Evolutionary conservation across 768 basidiomycete species (phyloP), one percentile per base, ranked within the genome.

Genomic region (Leccinum variicolor): DNA sequence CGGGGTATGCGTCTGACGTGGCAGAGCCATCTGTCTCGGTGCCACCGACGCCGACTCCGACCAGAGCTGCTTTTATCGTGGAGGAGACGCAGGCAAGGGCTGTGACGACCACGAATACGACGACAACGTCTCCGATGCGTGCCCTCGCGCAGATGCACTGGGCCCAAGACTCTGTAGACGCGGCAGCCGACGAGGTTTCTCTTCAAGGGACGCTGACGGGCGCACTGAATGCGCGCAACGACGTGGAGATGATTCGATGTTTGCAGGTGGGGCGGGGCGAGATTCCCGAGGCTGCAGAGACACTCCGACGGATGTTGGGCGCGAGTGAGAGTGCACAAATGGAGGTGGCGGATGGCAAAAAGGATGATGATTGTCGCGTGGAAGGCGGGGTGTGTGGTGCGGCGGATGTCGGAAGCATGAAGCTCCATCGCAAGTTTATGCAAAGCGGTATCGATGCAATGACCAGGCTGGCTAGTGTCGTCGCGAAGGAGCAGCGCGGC

Each of bases 401-500:
- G 8, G 36, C 51, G 14, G n/a, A 45, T 10, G 39, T 41, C 50
- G 21, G 26, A 6, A 39, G 53, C 15, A 50, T 54, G 3, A 64
- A 66, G 17, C 54, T 68, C 21, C 84, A 89, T 61, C 77, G 78
- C 34, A 84, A 87, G 69, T 89, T 90, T 67, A 79, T 89, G 54
- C 87, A 90, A 67, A 81, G 77, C 33, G 84, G 87, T 6, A 85
- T 90, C 53, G 89, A 90, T 53, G 85, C 87, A 5, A 75, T 91
- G 62, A 74, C 84, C 54, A 75, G 87, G 61, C 72, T 91, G 76
- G 86, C 84, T 61, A 69, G 67, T 28, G 56, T 46, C 17, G 59
- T 17, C 59, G 58, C 39, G 48, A 49, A 53, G 34, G 53, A 52
- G 5, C 39, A 45, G 10, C 39, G 9, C n/a, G n/a, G 17, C 14